Evolutionary conservation across 2,329 filamentous ascomycete species (phyloP), one percentile per base, ranked within the genome.

Genomic region (Fusarium abutilonis): DNA sequence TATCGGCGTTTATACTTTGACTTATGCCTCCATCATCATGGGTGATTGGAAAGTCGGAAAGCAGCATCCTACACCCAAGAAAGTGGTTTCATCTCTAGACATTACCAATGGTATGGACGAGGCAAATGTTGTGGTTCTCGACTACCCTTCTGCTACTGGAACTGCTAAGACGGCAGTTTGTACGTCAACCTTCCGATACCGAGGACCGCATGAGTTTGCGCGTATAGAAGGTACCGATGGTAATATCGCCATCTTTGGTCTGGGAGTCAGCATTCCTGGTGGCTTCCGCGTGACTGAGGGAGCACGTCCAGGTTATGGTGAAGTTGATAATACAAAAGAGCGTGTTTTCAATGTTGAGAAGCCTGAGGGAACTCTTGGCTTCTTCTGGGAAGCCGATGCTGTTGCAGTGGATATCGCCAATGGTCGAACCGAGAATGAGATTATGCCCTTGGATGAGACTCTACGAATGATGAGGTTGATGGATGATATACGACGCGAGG

Each of bases 381-480:
- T 61, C 2, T 61, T 57, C 10, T 61, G 58, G 58, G 58, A 61
- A n/a, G 58, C 58, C 2, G 57, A 61, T 23, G 51, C 58, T 19
- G 57, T 61, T 6, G 58, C 58, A 1, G 40, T 31, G 9, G 57
- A 61, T 2, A 61, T 61, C 6, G 58, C 3, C 52, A 31, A 35
- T 1, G 76, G 77, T 0, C 71, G 66, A 41, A 72, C 69, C n/a
- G 72, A 81, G 64, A 80, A 75, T 52, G 67, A 64, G 0, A 71
- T 77, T 6, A 77, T 82, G 75, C 79, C 80, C 0, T 77, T 77
- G 73, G 69, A 72, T 0, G 80, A 82, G 68, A 82, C 80, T 0
- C 44, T 82, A 13, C 73, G 77, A 1, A 73, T 82, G 2, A 75
- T 83, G 75, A 73, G 76, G 52, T 71, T 82, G 23, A 76, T 83